Base-by-base conservation (phyloP, 805 yeast species). In the Suhomyces canberraensis region DNA sequence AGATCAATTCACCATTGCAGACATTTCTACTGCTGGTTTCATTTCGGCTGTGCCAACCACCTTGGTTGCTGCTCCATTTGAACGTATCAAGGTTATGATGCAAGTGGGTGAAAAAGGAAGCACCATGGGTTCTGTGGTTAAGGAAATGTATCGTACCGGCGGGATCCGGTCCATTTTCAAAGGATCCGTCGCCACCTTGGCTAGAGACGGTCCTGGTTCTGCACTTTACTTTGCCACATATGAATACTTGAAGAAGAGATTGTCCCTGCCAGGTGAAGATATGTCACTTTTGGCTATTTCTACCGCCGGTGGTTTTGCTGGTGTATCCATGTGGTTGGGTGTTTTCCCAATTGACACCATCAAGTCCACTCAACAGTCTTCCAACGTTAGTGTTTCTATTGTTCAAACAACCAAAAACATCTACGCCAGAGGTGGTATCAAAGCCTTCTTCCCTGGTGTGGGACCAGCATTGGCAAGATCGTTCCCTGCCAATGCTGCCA, bases 401-500 rank as follows among this genome's bases (percentile, higher is more conserved):
- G 57, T 67, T 3, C 75, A 75, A 41, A 89, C 88, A 24, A 77
- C 96, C 7, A 66, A 67, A 39, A 68, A 75, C 36, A 82, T 91
- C 33, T 88, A 89, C 58, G 58, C 66, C 5, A 76, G 76, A 44
- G 91, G 90, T 16, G 97, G 97, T 17, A 47, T 88, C 46, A 84
- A 80, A 57, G 96, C 95, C 0, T 91, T 91, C 66, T 91, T 90
- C 86, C 98, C 98, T 3, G 98, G 98, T 39, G 73, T 91, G 16
- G 97, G 96, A 0, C 97, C 98, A 4, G 98, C 98, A 2, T 68
- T 91, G 54, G 78, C 88, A 17, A 77, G 98, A 61, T 82, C 95
- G 27, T 91, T 93, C 83, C 98, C 98, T 3, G 98, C 98, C 16
- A 91, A 93, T 62, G 98, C 98, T n/a, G 98, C 98, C 7, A 90